phyloP scores from a whole-genome alignment of 352 stramenopile species.

The Thalassiosira oceanica region DNA sequence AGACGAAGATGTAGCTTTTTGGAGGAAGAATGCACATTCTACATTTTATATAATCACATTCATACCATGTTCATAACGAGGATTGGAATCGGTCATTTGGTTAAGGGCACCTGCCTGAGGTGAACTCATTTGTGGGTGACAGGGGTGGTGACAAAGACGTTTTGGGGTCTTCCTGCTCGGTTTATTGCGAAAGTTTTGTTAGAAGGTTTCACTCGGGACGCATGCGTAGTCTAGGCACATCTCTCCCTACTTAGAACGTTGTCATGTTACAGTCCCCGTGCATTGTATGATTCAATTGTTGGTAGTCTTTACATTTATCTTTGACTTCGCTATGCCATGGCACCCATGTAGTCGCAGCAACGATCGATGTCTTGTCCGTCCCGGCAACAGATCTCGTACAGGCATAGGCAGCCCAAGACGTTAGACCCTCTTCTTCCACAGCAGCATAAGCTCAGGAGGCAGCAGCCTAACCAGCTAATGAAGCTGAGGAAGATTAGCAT shows the following conservation, averaged over 20 bases:
- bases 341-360: conserved; percentile 36
- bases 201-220: not conserved
- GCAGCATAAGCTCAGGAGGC: conserved; percentile 30
- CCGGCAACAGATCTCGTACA: conserved; percentile 40
- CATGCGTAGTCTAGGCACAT: not conserved
- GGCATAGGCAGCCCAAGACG: conserved; percentile 29
- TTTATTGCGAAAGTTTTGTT: not conserved
- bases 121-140: not conserved
- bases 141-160: no score
- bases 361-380: conserved; percentile 32
- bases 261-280: not conserved
- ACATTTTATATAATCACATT: not conserved
- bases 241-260: not conserved
- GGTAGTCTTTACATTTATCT: not conserved
- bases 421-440: conserved; percentile 9
- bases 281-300: not conserved
- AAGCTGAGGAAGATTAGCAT: conserved; percentile 37
- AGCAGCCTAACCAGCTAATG: conserved; percentile 32
- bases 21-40: not conserved
- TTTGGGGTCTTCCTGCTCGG: not conserved
- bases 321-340: not conserved
- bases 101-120: not conserved
- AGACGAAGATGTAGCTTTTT: not conserved
- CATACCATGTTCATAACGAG: not conserved
- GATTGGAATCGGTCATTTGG: not conserved